Base-by-base conservation (phyloP, 805 yeast species). In the Wickerhamomyces kurtzmanii region DNA sequence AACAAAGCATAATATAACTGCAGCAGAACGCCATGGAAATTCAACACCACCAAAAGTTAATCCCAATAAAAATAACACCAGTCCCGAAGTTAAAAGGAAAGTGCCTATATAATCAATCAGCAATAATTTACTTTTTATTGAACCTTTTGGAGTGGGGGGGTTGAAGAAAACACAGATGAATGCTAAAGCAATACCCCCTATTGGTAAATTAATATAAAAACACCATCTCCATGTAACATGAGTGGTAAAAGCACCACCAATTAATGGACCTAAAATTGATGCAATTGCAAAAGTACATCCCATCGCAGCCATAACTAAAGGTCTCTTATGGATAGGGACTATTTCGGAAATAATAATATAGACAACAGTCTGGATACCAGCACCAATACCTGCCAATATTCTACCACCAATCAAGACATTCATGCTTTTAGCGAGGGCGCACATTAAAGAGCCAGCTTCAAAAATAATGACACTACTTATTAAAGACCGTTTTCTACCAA, bases 211-310 rank as follows among this genome's bases (percentile, higher is more conserved):
- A 36, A 80, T 60, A 51, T 71, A 80, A 45, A 77, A 80, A 41
- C 83, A 72, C 84, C 86, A 77, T 42, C 86, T 59, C 86, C 86
- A 79, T n/a, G 70, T 53, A 5, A 63, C 71, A 28, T 65, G 54
- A 3, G 69, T 51, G 2, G 81, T 62, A 31, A 79, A 67, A 0
- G 73, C 75, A 17, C 85, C 85, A 10, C 84, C 85, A 15, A 77
- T 44, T 22, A 75, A 53, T 0, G 86, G 85, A 1, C 85, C 85
- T 14, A 62, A 37, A 7, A 70, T 73, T 7, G 69, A 59, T 0
- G 78, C 66, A 3, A 67, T 50, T 0, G 69, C 65, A 40, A 63
- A 72, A 2, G 54, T 40, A n/a, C 36, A 26, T 15, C 50, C 45
- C 25, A 53, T 19, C 17, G 33, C 30, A 5, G 54, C 42, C 12